Conservation (phyloP, 768 basidiomycete species). For the Boletus sp. region DNA sequence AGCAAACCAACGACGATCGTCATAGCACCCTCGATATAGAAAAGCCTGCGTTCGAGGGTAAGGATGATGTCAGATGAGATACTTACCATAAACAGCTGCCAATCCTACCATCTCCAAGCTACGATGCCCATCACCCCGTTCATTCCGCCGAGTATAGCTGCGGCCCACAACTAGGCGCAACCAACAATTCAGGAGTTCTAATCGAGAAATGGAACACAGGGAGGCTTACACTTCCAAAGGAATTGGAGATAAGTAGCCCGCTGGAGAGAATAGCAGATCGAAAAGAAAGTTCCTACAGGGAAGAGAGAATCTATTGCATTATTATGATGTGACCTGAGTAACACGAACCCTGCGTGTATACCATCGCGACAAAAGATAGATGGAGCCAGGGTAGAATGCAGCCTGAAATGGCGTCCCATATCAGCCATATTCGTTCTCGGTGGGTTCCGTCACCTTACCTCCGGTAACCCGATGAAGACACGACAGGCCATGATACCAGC, state of each 20-base stretch:
- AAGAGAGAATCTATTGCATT: not conserved
- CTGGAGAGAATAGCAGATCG: not conserved
- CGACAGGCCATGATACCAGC: not conserved
- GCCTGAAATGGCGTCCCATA: not conserved
- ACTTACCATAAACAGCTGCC: not conserved
- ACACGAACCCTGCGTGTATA: slow-evolving; percentile 1
- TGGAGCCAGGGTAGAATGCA: not conserved
- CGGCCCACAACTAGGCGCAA: not conserved
- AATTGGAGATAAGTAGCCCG: not conserved
- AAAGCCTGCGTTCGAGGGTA: not conserved
- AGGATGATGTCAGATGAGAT: not conserved
- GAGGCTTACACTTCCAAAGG: not conserved
- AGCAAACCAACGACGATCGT: not conserved
- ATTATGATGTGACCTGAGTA: not conserved
- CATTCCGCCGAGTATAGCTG: not conserved
- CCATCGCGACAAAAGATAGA: slow-evolving; percentile 2
- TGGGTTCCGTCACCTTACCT: not conserved
- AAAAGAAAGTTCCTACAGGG: not conserved
- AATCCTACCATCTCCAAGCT: slow-evolving; percentile 1
- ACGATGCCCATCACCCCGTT: not conserved
- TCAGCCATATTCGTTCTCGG: not conserved
- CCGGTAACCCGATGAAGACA: not conserved
- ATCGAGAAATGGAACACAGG: not conserved
- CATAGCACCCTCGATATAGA: not conserved
- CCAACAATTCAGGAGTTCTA: not conserved